phyloP scores from a whole-genome alignment of 2,329 filamentous ascomycete genomes.

The Xylariaceae sp. region DNA sequence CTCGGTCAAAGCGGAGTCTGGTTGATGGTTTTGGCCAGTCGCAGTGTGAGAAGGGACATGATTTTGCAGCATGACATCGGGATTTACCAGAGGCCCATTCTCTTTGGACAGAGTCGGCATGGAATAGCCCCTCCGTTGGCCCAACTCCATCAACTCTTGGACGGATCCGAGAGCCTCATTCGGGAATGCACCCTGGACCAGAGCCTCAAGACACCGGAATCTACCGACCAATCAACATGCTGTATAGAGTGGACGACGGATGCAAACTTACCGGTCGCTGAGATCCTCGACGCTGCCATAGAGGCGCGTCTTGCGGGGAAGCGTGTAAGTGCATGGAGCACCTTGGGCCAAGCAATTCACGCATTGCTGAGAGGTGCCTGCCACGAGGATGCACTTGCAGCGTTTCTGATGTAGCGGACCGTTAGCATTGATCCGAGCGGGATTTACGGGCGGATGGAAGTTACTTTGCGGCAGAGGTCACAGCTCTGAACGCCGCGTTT shows the following conservation, averaged over 20 bases:
- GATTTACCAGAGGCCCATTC: background rate
- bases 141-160: background rate
- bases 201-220: background rate
- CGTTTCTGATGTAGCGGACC: too few relatives aligned
- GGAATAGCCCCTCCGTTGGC: background rate
- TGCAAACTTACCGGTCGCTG: background rate
- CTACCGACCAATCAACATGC: background rate
- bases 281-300: background rate
- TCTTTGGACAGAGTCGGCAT: background rate
- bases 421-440: too few relatives aligned
- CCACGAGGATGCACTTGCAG: background rate
- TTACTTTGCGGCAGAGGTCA: background rate
- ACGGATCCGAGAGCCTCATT: background rate
- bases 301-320: background rate
- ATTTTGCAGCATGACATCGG: background rate
- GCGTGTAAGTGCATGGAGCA: background rate
- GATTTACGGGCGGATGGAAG: background rate
- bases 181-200: background rate
- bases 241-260: too few relatives aligned
- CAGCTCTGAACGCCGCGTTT: background rate
- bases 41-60: background rate
- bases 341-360: background rate
- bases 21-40: background rate
- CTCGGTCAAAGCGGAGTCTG: background rate
- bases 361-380: background rate